Percentiles rank a stretch among this genome's conserved stretches.
Conservation (phyloP, 2,329 filamentous ascomycete species). For the Aspergillus chevalieri region DNA sequence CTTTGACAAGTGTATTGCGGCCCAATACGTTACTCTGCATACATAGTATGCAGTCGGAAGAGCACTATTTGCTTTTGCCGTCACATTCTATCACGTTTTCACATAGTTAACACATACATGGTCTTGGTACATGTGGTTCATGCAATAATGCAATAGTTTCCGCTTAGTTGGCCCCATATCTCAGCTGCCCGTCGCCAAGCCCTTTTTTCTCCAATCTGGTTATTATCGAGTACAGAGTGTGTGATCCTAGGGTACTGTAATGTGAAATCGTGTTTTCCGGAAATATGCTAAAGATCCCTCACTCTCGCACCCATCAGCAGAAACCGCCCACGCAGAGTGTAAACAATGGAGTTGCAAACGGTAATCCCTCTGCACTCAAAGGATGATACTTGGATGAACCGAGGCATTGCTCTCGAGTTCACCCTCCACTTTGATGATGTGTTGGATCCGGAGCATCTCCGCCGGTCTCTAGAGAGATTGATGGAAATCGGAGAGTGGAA, state of each 20-base stretch:
- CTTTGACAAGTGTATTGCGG: too few species aligned
- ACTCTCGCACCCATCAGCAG: background rate
- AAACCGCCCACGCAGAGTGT: background rate
- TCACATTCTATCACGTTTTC: too few species aligned
- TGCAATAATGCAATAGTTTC: background rate
- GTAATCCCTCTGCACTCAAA: background rate
- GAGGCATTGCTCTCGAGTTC: background rate
- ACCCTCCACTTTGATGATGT: slow-evolving; percentile 41
- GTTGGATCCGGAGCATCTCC: slow-evolving; percentile 36
- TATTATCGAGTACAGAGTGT: too few species aligned
- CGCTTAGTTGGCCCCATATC: background rate
- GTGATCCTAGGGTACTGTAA: too few species aligned
- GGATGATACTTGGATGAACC: background rate
- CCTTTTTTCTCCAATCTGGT: background rate
- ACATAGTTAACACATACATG: too few species aligned
- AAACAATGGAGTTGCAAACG: background rate
- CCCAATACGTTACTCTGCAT: too few species aligned
- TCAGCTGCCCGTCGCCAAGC: background rate
- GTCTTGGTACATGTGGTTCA: too few species aligned
- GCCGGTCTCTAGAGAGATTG: slow-evolving; percentile 30
- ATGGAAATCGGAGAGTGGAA: slow-evolving; percentile 40
- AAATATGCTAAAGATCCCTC: background rate
- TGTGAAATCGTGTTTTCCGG: background rate
- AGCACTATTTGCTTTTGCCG: too few species aligned
- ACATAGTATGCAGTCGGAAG: too few species aligned